phyloP scores from a whole-genome alignment of 1,139 yeast genomes.

The Geotrichum aggregatum region DNA sequence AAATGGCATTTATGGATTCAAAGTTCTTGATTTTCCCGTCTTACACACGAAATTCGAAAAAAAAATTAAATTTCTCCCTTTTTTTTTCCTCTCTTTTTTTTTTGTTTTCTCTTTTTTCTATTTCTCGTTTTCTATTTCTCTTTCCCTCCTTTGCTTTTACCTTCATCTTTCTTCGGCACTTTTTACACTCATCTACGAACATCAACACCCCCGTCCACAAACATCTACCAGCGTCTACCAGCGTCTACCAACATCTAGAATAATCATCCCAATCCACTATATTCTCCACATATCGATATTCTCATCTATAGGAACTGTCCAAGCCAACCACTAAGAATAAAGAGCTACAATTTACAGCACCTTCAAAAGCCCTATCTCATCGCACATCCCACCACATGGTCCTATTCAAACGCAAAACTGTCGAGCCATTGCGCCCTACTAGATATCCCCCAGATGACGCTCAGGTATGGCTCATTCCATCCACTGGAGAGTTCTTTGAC shows the following conservation, averaged over 20 bases:
- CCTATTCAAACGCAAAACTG: slow-evolving; percentile 38
- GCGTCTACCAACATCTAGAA: too few species aligned
- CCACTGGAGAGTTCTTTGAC: slow-evolving; percentile 83
- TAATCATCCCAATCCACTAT: too few species aligned
- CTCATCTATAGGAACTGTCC: too few species aligned
- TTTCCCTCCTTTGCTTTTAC: neutral
- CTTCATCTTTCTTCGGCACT: neutral
- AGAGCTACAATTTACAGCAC: too few species aligned
- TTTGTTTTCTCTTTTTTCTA: neutral
- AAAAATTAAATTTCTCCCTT: too few species aligned
- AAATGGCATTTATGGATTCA: too few species aligned
- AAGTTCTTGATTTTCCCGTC: too few species aligned
- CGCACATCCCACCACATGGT: slow-evolving; percentile 27
- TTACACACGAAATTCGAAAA: too few species aligned
- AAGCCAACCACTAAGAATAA: too few species aligned
- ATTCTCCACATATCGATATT: too few species aligned
- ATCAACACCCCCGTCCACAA: neutral
- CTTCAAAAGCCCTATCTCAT: too few species aligned
- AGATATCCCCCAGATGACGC: slow-evolving; percentile 30
- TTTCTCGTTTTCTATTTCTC: neutral
- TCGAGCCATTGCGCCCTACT: slow-evolving; percentile 32
- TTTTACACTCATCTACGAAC: neutral
- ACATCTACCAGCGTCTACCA: neutral
- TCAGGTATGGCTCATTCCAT: slow-evolving; percentile 65
- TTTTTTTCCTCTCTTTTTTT: too few species aligned